Percentiles rank a stretch among this genome's conserved stretches.
These are phyloP conservation scores for Angomonas ambiguus DNA, from an alignment of 208 protist species.

Conservation along the genomic window DNA sequence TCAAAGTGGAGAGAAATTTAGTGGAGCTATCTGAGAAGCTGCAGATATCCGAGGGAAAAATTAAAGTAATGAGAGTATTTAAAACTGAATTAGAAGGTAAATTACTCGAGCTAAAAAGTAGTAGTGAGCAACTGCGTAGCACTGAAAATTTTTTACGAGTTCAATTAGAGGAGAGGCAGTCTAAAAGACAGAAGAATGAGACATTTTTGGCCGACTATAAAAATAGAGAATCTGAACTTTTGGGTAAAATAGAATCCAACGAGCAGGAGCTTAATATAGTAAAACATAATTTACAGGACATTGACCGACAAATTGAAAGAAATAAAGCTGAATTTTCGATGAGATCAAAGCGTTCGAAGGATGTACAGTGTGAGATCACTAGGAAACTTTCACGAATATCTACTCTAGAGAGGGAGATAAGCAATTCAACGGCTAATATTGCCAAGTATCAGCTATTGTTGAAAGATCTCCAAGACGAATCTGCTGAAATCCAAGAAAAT, in stretches of 20 bases:
- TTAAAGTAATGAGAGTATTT: background rate
- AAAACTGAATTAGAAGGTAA: background rate
- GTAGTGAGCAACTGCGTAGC: background rate
- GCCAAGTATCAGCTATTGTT: background rate
- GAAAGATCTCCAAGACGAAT: background rate
- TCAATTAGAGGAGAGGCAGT: background rate
- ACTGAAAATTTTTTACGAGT: background rate
- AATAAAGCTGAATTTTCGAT: background rate
- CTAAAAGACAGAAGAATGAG: background rate
- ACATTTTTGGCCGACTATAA: background rate
- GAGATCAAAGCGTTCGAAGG: background rate
- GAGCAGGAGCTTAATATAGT: background rate
- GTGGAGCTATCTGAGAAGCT: background rate
- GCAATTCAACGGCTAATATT: background rate
- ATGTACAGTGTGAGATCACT: background rate
- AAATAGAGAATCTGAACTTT: background rate
- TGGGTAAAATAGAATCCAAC: background rate
- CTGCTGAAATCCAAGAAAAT: background rate
- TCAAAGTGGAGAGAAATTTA: background rate
- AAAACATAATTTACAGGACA: background rate
- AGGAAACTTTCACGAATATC: background rate
- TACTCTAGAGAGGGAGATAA: background rate
- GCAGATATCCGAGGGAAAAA: background rate
- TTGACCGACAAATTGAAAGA: background rate
- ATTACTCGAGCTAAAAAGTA: background rate